Percentiles rank a stretch among this genome's conserved stretches.
These are phyloP conservation scores for Fusarium avenaceum DNA, from an alignment of 2,329 filamentous ascomycete species.

Conservation along the genomic window DNA sequence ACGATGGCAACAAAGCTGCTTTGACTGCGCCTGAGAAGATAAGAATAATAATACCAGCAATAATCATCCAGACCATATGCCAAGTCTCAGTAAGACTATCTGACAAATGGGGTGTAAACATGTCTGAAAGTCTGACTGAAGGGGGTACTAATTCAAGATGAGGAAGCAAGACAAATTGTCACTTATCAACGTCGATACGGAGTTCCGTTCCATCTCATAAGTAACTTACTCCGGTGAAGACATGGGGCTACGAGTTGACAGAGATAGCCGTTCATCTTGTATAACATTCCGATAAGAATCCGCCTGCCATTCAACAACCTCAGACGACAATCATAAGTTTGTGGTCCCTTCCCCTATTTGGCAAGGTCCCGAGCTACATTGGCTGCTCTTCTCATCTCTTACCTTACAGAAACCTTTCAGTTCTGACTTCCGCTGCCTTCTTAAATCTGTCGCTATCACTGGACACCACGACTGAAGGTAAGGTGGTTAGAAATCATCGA, in stretches of 20 bases:
- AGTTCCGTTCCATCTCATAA: neutral
- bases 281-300: neutral
- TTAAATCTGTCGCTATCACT: slow-evolving; percentile 1
- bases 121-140: neutral
- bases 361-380: slow-evolving; percentile 1
- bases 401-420: neutral
- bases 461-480: neutral
- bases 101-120: neutral
- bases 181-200: neutral
- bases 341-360: neutral
- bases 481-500: neutral
- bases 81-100: slow-evolving; percentile 1
- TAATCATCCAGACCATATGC: neutral
- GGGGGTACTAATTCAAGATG: neutral
- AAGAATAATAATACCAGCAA: slow-evolving; percentile 3
- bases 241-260: neutral
- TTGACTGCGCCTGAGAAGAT: slow-evolving; percentile 3
- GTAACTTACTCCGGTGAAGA: neutral
- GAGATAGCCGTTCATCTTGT: neutral
- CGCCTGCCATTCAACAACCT: neutral
- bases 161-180: neutral
- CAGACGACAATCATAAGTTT: neutral
- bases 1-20: slow-evolving; percentile 1
- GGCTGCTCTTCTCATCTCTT: slow-evolving; percentile 1
- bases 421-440: neutral